phyloP scores from a whole-genome alignment of 2,329 filamentous ascomycete species.

The Kalmusia sp. region DNA sequence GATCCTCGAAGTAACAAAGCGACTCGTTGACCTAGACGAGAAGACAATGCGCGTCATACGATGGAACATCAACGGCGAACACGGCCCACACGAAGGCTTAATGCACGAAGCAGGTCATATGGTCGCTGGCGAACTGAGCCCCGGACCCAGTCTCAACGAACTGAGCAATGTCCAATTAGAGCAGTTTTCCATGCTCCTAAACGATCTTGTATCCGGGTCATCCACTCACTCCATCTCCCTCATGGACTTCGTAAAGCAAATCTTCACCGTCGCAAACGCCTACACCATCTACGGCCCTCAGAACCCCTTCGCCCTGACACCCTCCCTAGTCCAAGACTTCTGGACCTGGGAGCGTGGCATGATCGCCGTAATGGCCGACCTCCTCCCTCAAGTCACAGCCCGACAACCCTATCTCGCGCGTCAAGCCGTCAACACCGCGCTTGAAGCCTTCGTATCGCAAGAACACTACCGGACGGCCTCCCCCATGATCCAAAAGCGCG shows the following conservation, averaged over 20 bases:
- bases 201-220: slow-evolving; percentile 45
- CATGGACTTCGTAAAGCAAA: slow-evolving; percentile 22
- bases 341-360: slow-evolving; percentile 50
- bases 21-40: slow-evolving; percentile 42
- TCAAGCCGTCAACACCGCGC: slow-evolving; percentile 25
- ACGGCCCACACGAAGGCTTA: slow-evolving; percentile 17
- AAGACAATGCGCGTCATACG: slow-evolving; percentile 17
- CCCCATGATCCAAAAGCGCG: slow-evolving; percentile 32
- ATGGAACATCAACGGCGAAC: slow-evolving; percentile 36
- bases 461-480: slow-evolving; percentile 28
- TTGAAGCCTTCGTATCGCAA: slow-evolving; percentile 27
- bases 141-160: slow-evolving; percentile 26
- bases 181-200: slow-evolving; percentile 35
- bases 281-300: slow-evolving; percentile 51
- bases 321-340: slow-evolving; percentile 44
- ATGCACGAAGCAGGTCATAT: slow-evolving; percentile 20
- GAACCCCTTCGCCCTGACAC: slow-evolving; percentile 48
- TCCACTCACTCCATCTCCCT: slow-evolving; percentile 31
- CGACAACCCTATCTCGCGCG: slow-evolving; percentile 46
- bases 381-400: slow-evolving; percentile 46
- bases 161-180: slow-evolving; percentile 43
- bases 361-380: slow-evolving; percentile 34
- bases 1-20: slow-evolving; percentile 47
- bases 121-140: slow-evolving; percentile 14
- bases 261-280: slow-evolving; percentile 50